Evolutionary conservation across 495 filamentous ascomycete genomes (phyloP).

Genomic region (Penicilliopsis zonata): DNA sequence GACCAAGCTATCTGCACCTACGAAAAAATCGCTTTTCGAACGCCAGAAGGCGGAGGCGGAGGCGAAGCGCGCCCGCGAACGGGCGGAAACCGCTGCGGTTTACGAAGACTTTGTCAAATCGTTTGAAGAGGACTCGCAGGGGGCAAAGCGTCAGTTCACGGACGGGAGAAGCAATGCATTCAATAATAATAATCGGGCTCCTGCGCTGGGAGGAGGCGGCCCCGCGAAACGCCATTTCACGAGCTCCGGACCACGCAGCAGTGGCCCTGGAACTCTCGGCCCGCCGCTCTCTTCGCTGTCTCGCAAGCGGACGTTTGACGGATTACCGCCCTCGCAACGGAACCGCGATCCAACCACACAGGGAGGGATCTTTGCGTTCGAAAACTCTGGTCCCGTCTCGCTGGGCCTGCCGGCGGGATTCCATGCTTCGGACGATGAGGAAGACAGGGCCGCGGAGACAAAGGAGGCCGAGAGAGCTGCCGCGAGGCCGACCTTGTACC

Average conservation of each 20-base stretch:
- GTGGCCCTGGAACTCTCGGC: constrained; percentile 68
- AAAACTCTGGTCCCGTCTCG: constrained; percentile 31
- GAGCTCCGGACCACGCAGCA: constrained; percentile 39
- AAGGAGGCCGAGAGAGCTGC: constrained; percentile 58
- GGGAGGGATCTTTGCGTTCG: constrained; percentile 42
- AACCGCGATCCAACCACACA: constrained; percentile 26
- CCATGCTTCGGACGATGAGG: constrained; percentile 37
- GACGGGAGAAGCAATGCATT: constrained; percentile 20
- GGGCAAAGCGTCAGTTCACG: constrained; percentile 7
- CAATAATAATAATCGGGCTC: constrained; percentile 28
- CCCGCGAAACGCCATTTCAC: constrained; percentile 46
- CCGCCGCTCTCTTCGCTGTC: constrained; percentile 41
- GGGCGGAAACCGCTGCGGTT: constrained; percentile 80
- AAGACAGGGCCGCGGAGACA: constrained; percentile 30
- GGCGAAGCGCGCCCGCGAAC: constrained; percentile 78
- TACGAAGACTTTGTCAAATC: constrained; percentile 86
- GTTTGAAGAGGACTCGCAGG: constrained; percentile 61
- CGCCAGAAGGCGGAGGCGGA: constrained; percentile 86
- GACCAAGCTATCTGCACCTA: constrained; percentile 68
- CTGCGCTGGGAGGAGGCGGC: no score
- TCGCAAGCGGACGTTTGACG: constrained; percentile 41
- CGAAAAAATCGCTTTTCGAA: constrained; percentile 85
- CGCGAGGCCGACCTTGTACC: constrained; percentile 77
- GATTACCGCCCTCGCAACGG: constrained; percentile 21
- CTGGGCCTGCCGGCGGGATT: constrained; percentile 34